These are phyloP conservation scores for Beauveria pseudobassiana DNA, from an alignment of 2,329 filamentous ascomycete species.

Conservation along the genomic window DNA sequence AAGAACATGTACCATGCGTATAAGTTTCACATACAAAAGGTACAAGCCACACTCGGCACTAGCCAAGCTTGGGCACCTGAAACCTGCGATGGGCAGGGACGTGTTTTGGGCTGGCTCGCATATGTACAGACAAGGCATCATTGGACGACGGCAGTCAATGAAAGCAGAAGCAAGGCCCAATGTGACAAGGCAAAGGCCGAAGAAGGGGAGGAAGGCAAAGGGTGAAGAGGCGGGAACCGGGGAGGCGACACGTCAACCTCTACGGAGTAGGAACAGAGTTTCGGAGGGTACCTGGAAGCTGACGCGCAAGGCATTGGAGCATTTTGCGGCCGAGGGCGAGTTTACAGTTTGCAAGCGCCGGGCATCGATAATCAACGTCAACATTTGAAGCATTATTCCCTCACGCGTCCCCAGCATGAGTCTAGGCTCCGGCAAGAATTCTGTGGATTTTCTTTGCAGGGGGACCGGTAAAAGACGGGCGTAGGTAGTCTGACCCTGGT, in stretches of 20 bases:
- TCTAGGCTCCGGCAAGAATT: too few relatives aligned
- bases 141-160: neutral
- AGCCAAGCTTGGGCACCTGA: neutral
- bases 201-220: neutral
- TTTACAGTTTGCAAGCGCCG: neutral
- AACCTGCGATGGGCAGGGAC: neutral
- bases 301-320: too few relatives aligned
- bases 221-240: neutral
- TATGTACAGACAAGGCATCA: neutral
- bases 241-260: neutral
- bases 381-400: neutral
- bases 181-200: neutral
- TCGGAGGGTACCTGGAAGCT: neutral
- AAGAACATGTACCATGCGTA: neutral
- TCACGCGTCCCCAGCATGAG: neutral
- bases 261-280: neutral
- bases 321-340: neutral
- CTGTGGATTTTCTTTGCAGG: neutral
- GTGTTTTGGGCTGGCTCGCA: neutral
- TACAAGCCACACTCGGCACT: neutral
- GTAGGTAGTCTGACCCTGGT: neutral
- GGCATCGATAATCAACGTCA: neutral
- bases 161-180: neutral
- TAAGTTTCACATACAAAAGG: neutral
- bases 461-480: neutral